These are phyloP conservation scores for Marasmius oreades DNA, from an alignment of 1,284 basidiomycete genomes.

Conservation along the genomic window DNA sequence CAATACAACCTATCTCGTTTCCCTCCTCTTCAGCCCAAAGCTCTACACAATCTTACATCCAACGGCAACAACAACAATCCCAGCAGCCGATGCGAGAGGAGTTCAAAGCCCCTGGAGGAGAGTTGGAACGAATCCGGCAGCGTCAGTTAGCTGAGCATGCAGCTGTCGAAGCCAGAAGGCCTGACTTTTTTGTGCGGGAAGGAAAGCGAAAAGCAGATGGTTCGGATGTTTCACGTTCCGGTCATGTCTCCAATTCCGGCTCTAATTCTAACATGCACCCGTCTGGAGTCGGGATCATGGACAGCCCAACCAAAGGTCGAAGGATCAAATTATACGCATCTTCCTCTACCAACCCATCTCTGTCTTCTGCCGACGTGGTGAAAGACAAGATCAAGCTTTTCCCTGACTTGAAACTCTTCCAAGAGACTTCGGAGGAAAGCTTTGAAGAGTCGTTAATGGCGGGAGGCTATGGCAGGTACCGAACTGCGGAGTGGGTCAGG, in stretches of 20 bases:
- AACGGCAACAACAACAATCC: not conserved
- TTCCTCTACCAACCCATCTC: not conserved
- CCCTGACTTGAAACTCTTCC: slow-evolving; percentile 36
- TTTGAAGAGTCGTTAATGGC: slow-evolving; percentile 79
- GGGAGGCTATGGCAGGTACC: slow-evolving; percentile 68
- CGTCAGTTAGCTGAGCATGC: slow-evolving; percentile 47
- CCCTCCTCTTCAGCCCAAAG: not conserved
- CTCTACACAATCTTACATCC: not conserved
- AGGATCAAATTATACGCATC: slow-evolving; percentile 47
- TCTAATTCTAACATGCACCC: slow-evolving; percentile 24
- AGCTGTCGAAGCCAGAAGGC: slow-evolving; percentile 58
- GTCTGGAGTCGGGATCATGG: slow-evolving; percentile 52
- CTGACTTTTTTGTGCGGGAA: slow-evolving; percentile 66
- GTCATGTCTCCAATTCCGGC: slow-evolving; percentile 23
- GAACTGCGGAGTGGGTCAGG: slow-evolving; percentile 51
- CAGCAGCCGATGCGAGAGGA: not conserved
- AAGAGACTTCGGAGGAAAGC: slow-evolving; percentile 76
- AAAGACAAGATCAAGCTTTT: not conserved
- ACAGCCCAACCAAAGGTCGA: slow-evolving; percentile 66
- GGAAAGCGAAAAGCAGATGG: slow-evolving; percentile 35
- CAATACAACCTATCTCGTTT: not conserved
- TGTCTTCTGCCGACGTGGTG: not conserved
- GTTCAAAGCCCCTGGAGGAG: slow-evolving; percentile 36
- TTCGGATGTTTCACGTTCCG: not conserved
- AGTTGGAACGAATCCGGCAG: slow-evolving; percentile 56